These are phyloP conservation scores for Paecilomyces sp. DNA, from an alignment of 2,329 filamentous ascomycete genomes.

Conservation along the genomic window DNA sequence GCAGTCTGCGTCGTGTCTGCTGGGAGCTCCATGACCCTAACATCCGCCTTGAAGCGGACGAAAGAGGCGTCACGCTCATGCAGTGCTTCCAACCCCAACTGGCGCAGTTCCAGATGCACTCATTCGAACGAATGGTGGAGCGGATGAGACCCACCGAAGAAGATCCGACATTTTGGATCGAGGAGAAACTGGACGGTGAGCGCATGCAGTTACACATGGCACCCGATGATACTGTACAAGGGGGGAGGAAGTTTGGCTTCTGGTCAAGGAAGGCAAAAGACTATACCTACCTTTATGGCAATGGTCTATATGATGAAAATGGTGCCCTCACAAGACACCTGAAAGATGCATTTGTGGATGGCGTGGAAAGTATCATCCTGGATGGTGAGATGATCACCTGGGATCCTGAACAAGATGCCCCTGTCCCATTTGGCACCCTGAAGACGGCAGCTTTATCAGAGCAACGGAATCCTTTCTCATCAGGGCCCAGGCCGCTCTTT, in stretches of 20 bases:
- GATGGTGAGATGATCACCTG: slow-evolving; percentile 99
- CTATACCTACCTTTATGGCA: slow-evolving; percentile 89
- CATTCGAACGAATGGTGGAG: slow-evolving; percentile 71
- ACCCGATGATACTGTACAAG: slow-evolving; percentile 58
- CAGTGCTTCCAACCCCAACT: slow-evolving; percentile 95
- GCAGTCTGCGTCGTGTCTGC: slow-evolving; percentile 81
- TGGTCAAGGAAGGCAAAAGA: slow-evolving; percentile 97
- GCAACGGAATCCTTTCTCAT: slow-evolving; percentile 62
- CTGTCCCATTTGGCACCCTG: slow-evolving; percentile 83
- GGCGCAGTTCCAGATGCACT: slow-evolving; percentile 81
- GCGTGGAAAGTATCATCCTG: slow-evolving; percentile 79
- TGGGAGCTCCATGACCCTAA: slow-evolving; percentile 80
- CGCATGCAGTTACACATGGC: slow-evolving; percentile 94
- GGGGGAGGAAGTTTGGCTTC: slow-evolving; percentile 71
- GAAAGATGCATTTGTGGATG: slow-evolving; percentile 65
- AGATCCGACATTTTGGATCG: slow-evolving; percentile 83
- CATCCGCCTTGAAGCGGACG: slow-evolving; percentile 65
- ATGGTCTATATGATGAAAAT: slow-evolving; percentile 64
- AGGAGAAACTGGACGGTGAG: slow-evolving; percentile 96
- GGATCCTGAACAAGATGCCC: slow-evolving; percentile 78
- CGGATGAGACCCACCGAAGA: slow-evolving; percentile 60
- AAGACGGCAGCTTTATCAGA: slow-evolving; percentile 83
- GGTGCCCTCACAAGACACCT: slow-evolving; percentile 76
- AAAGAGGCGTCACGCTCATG: slow-evolving; percentile 73
- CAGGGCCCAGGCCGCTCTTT: slow-evolving; percentile 67